Percentiles rank a stretch among this genome's conserved stretches.
Evolutionary conservation across 768 basidiomycete genomes (phyloP).

Genomic region (Fistulinella prunicolor): DNA sequence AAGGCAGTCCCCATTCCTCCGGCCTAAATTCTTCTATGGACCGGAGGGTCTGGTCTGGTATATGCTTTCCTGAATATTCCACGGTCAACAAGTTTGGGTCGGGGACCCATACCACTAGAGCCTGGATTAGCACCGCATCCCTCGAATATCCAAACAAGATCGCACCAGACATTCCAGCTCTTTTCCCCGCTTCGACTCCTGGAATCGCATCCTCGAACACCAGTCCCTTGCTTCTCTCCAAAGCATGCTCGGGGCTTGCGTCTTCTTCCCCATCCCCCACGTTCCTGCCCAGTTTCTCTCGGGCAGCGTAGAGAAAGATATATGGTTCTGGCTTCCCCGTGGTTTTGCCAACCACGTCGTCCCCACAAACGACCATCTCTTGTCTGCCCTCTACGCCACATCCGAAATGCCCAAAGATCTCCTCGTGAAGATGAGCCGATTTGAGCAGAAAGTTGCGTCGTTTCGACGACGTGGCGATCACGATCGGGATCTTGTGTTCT

Average conservation of each 20-base stretch:
- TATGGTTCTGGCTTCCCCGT: constrained; percentile 81
- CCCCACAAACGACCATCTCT: constrained; percentile 65
- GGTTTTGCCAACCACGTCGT: constrained; percentile 56
- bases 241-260: constrained; percentile 34
- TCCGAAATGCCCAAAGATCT: constrained; percentile 45
- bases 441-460: constrained; percentile 67
- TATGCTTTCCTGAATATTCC: constrained; percentile 45
- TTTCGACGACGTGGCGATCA: constrained; percentile 74
- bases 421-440: constrained; percentile 54
- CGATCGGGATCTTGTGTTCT: constrained; percentile 67
- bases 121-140: background rate
- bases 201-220: constrained; percentile 82
- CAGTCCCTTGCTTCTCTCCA: constrained; percentile 59
- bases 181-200: constrained; percentile 76
- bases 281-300: constrained; percentile 49
- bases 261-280: constrained; percentile 49
- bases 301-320: constrained; percentile 74
- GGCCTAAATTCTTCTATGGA: constrained; percentile 76
- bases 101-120: constrained; percentile 80
- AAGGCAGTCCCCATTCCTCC: constrained; percentile 79
- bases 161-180: constrained; percentile 84
- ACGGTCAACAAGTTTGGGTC: constrained; percentile 62
- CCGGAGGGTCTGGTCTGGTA: constrained; percentile 54
- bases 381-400: constrained; percentile 21
- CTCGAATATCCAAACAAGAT: background rate